Base-by-base conservation (phyloP, 2,329 filamentous ascomycete species). In the Stromatinia cepivora region DNA sequence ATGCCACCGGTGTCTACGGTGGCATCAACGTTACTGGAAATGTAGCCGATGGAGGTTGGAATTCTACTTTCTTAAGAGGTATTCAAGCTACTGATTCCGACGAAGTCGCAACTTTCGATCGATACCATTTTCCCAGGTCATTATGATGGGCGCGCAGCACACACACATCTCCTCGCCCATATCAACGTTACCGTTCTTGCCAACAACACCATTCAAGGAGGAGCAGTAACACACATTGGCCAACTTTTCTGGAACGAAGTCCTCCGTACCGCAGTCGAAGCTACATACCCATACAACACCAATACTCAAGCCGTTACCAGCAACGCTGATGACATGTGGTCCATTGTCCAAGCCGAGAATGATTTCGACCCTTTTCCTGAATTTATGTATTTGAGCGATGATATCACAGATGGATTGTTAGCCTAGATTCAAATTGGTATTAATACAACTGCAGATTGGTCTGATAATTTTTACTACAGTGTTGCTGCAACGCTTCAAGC, bases 231-330 rank as follows among this genome's bases (percentile, higher is more conserved):
- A 0, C 85, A 88, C 77, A 82, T 87, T 45, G 86, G 86, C 8
- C 86, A 88, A 74, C 77, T 87, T 61, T 88, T 86, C 80, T 85
- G 88, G 69, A 87, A 90, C 74, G 82, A 87, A 71, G 79, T 81
- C 69, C 81, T 88, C 25, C 81, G 85, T 70, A 71, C 75, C 4
- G 73, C 79, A 28, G 84, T 87, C 61, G 83, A 86, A 67, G 76
- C 76, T 15, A 80, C 78, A 0, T 72, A 76, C 1, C 85, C 85
- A 1, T 84, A 84, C 73, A 77, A 73, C 22, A 77, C 76, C 53
- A 84, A 84, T 72, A 80, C 77, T 0, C 80, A 82, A 69, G 70
- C 74, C 0, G 28, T 82, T n/a, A 86, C 81, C 6, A 77, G 75
- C 56, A 88, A 88, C 73, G 79, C 78, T 6, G 79, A 84, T 0